Evolutionary conservation across 805 yeast species (phyloP).

Genomic region (Lipomyces kockii): DNA sequence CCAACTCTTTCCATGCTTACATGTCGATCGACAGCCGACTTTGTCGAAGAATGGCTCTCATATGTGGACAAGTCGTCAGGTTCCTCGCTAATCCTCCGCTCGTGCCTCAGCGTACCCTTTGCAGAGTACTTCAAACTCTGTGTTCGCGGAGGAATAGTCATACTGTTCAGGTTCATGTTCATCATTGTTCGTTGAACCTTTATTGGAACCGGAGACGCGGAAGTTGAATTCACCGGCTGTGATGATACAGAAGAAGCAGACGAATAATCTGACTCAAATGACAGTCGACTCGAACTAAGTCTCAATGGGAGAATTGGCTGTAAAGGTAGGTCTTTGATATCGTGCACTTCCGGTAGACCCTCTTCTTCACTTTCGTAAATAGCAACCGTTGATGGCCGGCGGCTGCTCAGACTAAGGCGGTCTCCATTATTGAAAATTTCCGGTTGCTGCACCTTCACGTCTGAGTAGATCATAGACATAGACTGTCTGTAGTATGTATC

Average conservation of each 20-base stretch:
- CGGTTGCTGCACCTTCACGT: slow-evolving; percentile 10
- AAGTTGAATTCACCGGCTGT: neutral
- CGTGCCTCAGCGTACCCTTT: slow-evolving; percentile 12
- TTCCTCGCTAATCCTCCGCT: slow-evolving; percentile 27
- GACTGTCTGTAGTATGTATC: slow-evolving; percentile 28
- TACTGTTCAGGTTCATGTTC: neutral
- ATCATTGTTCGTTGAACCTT: slow-evolving; percentile 1
- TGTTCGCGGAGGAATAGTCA: slow-evolving; percentile 9
- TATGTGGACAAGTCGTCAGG: slow-evolving; percentile 7
- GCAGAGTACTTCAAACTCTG: slow-evolving; percentile 19
- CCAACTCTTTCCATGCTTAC: slow-evolving; percentile 17
- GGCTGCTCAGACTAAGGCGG: slow-evolving; percentile 16
- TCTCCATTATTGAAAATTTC: neutral
- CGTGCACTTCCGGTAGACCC: neutral
- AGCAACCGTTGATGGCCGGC: slow-evolving; percentile 25
- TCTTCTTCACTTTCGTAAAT: neutral
- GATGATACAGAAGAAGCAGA: slow-evolving; percentile 11
- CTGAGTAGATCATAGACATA: slow-evolving; percentile 8
- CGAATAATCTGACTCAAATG: slow-evolving; percentile 15
- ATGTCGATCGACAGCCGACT: neutral
- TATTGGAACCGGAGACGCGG: slow-evolving; percentile 6
- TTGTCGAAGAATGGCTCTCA: slow-evolving; percentile 5
- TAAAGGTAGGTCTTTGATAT: neutral
- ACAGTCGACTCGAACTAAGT: slow-evolving; percentile 3
- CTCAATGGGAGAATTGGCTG: slow-evolving; percentile 15